Base-by-base conservation (phyloP, 176 grass and related monocot species). In the Phragmites australis region DNA sequence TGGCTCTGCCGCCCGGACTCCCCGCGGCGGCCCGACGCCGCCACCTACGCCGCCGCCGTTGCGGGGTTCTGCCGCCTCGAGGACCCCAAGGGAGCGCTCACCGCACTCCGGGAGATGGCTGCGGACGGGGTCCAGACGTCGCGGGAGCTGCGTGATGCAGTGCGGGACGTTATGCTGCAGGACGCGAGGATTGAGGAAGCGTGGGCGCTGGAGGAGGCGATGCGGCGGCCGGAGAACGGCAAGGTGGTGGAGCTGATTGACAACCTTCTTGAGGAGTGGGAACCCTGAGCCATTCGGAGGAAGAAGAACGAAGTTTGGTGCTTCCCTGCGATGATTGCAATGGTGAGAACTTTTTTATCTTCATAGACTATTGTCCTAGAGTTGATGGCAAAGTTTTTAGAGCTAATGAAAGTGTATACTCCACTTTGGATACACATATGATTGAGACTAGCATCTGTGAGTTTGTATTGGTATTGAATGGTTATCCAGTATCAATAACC, bases 1-100 rank as follows among this genome's bases (percentile, higher is more conserved):
- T 89, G 87, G 82, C 87, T 89, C 56, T 89, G 87, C 71, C 87
- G 87, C 46, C 87, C 87, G 6, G 82, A 81, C 77, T 81, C 87
- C 71, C 48, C 77, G n/a, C 30, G 18, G 53, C 71, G 71, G 8
- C 87, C 87, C 41, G 77, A 89, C 64, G 48, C 32, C 39, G 55
- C 54, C 56, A 81, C 77, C 77, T 89, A 81, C 77, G 39, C 64
- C 19, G 45, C 73, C 27, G 71, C 82, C 54, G 54, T 85, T 64
- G 46, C 15, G 34, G 77, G 87, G 44, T 32, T 89, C 82, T 85
- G 87, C 71, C 72, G 87, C 46, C 78, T 89, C 16, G 87, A 76
- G 71, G 76, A 81, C 63, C 26, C 82, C 46, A 81, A 13, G 55
- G 34, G 15, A 45, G 82, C 71, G 54, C 87, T 89, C 40, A 77